Evolutionary conservation across 345 rosid species (phyloP), one percentile per base, ranked within the genome.

Genomic region (Eucalyptus cloeziana): DNA sequence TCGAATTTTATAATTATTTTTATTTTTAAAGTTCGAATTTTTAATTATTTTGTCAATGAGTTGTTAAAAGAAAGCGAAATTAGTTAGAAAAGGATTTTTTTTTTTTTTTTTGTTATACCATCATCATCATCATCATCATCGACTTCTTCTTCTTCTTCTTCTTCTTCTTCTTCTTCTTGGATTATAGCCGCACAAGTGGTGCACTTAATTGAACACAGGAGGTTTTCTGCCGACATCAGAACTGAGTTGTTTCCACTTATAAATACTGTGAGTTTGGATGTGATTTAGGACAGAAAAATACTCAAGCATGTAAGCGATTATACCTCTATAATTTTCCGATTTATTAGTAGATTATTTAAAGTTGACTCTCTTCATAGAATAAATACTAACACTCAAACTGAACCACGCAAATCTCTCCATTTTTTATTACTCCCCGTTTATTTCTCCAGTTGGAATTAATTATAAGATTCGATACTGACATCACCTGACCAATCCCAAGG

Each of bases 341-440:
- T 58, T 56, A 56, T 5, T 56, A 22, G 3, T 56, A 11, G 13
- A 56, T 56, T 56, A 56, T 22, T 58, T 58, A 24, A 3, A 12
- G 7, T 24, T 24, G 14, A 58, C 30, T 58, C 1, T 25, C 13
- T 4, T 3, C 25, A 56, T 56, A 8, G 30, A 56, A 2, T 56
- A 24, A 24, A 58, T 25, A 25, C 6, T 3, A 0, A 24, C 3
- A 58, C 6, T 58, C 2, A 25, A 0, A 58, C 9, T 3, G 30
- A 2, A 5, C 64, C 64, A 58, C 0, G n/a, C 0, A 58, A 14
- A 58, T 58, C n/a, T 4, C 2, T 10, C 1, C 4, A 10, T 58
- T 58, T 24, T 24, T 58, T 10, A 64, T 8, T 14, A 7, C 6
- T n/a, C 10, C 21, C 16, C 1, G 3, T 64, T n/a, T n/a, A 62